Percentiles rank a stretch among this genome's conserved stretches.
Conservation (phyloP, 768 basidiomycete genomes). For the Piloderma croceum region DNA sequence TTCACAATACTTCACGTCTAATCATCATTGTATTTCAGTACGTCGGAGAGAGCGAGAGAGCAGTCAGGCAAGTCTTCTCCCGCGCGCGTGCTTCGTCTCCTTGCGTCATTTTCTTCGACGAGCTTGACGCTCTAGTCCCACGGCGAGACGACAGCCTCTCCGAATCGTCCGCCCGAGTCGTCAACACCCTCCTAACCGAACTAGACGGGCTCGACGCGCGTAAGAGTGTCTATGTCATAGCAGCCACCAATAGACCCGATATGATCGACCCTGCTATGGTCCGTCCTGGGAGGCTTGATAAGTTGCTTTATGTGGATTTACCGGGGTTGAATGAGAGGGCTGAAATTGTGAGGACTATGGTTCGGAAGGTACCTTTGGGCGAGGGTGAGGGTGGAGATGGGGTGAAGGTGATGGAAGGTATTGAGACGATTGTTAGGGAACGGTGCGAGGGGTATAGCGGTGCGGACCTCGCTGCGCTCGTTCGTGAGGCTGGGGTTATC, state of each 20-base stretch:
- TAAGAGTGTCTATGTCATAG: slow-evolving; percentile 88
- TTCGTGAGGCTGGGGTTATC: slow-evolving; percentile 85
- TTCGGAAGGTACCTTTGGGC: slow-evolving; percentile 60
- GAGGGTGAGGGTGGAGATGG: slow-evolving; percentile 24
- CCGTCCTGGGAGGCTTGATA: slow-evolving; percentile 92
- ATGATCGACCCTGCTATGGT: slow-evolving; percentile 99
- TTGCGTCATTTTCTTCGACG: slow-evolving; percentile 94
- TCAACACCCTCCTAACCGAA: slow-evolving; percentile 91
- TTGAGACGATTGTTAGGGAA: slow-evolving; percentile 48
- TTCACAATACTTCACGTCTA: too few relatives aligned
- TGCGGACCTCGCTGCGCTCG: slow-evolving; percentile 83
- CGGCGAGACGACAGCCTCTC: slow-evolving; percentile 89
- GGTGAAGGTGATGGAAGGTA: slow-evolving; percentile 14
- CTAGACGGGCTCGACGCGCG: slow-evolving; percentile 87
- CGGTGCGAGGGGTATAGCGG: slow-evolving; percentile 86
- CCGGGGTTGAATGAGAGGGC: slow-evolving; percentile 67
- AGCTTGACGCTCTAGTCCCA: slow-evolving; percentile 88
- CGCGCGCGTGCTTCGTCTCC: slow-evolving; percentile 91
- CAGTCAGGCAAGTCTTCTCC: slow-evolving; percentile 91
- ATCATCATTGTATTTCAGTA: too few relatives aligned
- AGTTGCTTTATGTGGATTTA: slow-evolving; percentile 88
- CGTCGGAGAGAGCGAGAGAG: slow-evolving; percentile 94
- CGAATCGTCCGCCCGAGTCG: slow-evolving; percentile 88
- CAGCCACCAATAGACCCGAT: slow-evolving; percentile 91
- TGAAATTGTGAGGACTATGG: slow-evolving; percentile 79